These are phyloP conservation scores for Suillus variegatus DNA, from an alignment of 768 basidiomycete genomes.

Conservation along the genomic window DNA sequence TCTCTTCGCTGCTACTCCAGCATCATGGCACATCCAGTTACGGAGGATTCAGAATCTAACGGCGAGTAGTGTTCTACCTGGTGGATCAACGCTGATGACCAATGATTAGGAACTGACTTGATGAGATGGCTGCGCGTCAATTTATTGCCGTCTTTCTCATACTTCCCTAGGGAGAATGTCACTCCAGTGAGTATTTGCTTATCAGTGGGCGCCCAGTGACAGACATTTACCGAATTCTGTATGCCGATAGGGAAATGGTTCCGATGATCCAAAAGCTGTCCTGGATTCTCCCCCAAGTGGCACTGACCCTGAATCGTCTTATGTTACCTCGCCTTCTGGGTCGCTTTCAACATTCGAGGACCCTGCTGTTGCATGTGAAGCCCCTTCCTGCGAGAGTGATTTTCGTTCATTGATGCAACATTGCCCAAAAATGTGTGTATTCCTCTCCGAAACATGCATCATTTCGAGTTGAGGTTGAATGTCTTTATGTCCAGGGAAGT, in stretches of 20 bases:
- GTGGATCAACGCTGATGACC: background rate
- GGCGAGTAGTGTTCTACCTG: background rate
- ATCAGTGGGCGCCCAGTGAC: background rate
- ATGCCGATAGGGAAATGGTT: background rate
- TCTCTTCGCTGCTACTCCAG: background rate
- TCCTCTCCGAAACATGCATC: background rate
- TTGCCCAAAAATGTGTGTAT: background rate
- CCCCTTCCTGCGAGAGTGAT: background rate
- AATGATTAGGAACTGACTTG: background rate
- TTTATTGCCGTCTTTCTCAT: background rate
- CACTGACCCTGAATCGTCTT: background rate
- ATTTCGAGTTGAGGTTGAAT: background rate
- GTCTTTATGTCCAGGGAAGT: background rate
- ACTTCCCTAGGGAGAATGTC: background rate
- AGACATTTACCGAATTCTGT: no score
- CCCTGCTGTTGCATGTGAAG: background rate
- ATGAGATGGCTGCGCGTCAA: background rate
- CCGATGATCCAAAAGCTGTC: background rate
- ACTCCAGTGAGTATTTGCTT: background rate
- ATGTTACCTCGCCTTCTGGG: background rate
- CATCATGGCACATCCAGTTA: background rate
- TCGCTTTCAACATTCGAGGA: background rate
- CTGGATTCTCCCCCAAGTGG: background rate
- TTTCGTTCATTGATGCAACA: background rate
- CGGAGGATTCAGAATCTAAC: background rate